These are phyloP conservation scores for Mycena sp. DNA, from an alignment of 1,284 basidiomycete genomes.

Conservation along the genomic window DNA sequence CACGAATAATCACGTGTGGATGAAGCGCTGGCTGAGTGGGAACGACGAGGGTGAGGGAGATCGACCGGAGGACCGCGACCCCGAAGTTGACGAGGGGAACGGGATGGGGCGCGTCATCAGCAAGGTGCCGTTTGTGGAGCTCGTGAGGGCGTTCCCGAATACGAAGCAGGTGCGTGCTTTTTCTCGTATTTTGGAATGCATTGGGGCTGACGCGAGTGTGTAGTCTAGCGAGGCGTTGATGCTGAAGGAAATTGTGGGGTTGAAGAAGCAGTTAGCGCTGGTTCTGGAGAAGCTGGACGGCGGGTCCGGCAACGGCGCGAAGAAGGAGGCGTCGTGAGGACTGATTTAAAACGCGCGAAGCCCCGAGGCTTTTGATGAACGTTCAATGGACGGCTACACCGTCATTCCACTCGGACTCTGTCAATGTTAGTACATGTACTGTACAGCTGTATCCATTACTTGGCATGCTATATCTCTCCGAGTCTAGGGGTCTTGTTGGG, in stretches of 20 bases:
- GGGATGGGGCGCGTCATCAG: constrained; percentile 70
- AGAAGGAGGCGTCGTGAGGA: neutral
- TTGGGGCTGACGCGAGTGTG: neutral
- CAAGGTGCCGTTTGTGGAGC: constrained; percentile 77
- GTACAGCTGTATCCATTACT: constrained; percentile 5
- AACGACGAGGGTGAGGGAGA: constrained; percentile 76
- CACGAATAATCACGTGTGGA: constrained; percentile 63
- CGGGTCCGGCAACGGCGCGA: neutral
- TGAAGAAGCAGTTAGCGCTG: constrained; percentile 66
- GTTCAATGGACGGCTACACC: no score
- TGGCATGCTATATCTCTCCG: neutral
- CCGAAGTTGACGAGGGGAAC: constrained; percentile 66
- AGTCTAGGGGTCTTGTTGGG: neutral
- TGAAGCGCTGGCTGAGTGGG: constrained; percentile 73
- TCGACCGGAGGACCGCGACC: constrained; percentile 63
- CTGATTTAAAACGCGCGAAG: no score
- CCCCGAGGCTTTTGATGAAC: no score
- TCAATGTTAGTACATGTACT: neutral
- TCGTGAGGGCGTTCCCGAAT: constrained; percentile 84
- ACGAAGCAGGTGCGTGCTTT: constrained; percentile 61
- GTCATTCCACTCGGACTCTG: neutral
- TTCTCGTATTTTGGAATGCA: neutral
- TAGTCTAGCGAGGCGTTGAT: constrained; percentile 80
- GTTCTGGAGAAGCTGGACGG: constrained; percentile 61
- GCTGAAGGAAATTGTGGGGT: constrained; percentile 67